Conservation (phyloP, 257 asterid species). For the Lavandula angustifolia region DNA sequence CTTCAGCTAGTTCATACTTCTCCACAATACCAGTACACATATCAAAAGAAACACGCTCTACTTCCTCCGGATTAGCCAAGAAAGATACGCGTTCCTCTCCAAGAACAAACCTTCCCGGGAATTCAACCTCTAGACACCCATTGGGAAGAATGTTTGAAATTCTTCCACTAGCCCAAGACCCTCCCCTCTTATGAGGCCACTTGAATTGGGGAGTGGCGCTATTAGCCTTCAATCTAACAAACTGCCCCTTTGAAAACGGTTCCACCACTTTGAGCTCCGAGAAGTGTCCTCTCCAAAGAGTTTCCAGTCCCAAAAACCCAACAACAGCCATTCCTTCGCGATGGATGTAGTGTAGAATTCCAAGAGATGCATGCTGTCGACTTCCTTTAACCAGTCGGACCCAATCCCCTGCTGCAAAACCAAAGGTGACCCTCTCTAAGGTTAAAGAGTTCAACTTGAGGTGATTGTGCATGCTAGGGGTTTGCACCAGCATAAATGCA, state of each 20-base stretch:
- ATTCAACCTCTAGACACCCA: slow-evolving; percentile 57
- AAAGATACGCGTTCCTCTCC: slow-evolving; percentile 34
- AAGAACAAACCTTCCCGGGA: slow-evolving; percentile 52
- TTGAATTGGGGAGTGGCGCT: slow-evolving; percentile 48
- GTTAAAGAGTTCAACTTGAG: slow-evolving; percentile 45
- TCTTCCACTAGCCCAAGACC: slow-evolving; percentile 55
- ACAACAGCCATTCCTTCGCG: slow-evolving; percentile 51
- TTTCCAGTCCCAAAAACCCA: slow-evolving; percentile 57
- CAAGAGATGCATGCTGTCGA: slow-evolving; percentile 47
- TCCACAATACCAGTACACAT: slow-evolving; percentile 52
- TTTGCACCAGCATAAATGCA: slow-evolving; percentile 49
- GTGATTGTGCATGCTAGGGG: slow-evolving; percentile 44
- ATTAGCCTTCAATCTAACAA: slow-evolving; percentile 49
- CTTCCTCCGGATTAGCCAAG: slow-evolving; percentile 66
- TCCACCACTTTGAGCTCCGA: slow-evolving; percentile 47
- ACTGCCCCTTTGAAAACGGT: slow-evolving; percentile 48
- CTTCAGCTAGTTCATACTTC: slow-evolving; percentile 63
- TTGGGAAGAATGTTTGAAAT: slow-evolving; percentile 53
- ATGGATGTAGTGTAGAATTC: slow-evolving; percentile 52
- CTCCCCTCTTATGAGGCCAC: slow-evolving; percentile 57
- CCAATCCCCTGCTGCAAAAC: slow-evolving; percentile 69
- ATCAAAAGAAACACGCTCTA: slow-evolving; percentile 52
- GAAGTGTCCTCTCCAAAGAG: slow-evolving; percentile 52
- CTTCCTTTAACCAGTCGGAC: slow-evolving; percentile 43
- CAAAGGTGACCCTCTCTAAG: slow-evolving; percentile 55